These are phyloP conservation scores for Austroboletus niveus DNA, from an alignment of 1,284 basidiomycete genomes.

Conservation along the genomic window DNA sequence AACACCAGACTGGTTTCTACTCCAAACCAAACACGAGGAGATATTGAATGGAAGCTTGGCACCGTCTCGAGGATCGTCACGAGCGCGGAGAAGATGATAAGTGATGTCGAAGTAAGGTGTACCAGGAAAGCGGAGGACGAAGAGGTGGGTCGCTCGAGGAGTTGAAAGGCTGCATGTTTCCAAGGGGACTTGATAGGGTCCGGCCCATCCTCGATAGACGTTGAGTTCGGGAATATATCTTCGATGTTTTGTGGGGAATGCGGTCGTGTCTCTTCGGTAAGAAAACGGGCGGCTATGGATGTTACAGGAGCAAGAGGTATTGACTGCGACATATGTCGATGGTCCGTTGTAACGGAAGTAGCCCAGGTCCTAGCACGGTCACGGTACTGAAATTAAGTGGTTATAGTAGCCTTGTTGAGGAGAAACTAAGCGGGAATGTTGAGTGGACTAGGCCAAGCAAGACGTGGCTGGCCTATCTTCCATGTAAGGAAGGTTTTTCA, in stretches of 20 bases:
- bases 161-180: constrained; percentile 56
- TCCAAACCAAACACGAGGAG: constrained; percentile 78
- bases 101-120: constrained; percentile 58
- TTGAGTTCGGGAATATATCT: constrained; percentile 36
- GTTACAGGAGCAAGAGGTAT: constrained; percentile 29
- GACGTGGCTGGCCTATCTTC: not conserved
- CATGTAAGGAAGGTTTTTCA: constrained; percentile 6
- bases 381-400: no score
- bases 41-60: constrained; percentile 72
- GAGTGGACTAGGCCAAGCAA: no score
- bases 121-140: constrained; percentile 64
- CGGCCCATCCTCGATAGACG: constrained; percentile 37
- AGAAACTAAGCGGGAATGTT: no score
- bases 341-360: not conserved
- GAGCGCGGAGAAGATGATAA: constrained; percentile 70
- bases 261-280: constrained; percentile 35
- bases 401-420: no score
- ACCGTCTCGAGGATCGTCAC: constrained; percentile 86
- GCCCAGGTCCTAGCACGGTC: no score
- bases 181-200: constrained; percentile 49
- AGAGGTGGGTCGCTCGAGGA: constrained; percentile 69
- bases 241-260: constrained; percentile 34
- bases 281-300: constrained; percentile 31
- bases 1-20: constrained; percentile 75
- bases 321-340: constrained; percentile 26